These are phyloP conservation scores for Lactuca saligna DNA, from an alignment of 129 eudicot species.

Conservation along the genomic window DNA sequence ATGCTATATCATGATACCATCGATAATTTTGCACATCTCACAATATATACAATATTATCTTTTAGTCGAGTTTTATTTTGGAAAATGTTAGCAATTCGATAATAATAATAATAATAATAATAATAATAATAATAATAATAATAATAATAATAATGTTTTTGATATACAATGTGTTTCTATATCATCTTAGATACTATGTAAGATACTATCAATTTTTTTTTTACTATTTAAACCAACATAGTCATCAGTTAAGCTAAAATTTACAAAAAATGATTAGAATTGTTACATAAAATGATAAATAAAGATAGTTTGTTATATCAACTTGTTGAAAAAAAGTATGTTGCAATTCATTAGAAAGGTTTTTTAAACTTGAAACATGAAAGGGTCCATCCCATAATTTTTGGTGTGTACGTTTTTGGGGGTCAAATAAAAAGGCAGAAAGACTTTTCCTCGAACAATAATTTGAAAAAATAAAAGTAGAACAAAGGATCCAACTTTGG, in stretches of 20 bases:
- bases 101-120: no score
- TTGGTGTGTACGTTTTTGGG: slow-evolving; percentile 24
- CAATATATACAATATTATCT: not conserved
- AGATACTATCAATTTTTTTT: no score
- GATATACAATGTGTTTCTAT: no score
- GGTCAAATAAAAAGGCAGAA: slow-evolving; percentile 11
- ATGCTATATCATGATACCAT: not conserved
- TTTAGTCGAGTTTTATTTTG: no score
- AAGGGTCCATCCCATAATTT: slow-evolving; percentile 17
- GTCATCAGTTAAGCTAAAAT: no score
- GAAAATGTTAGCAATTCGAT: not conserved
- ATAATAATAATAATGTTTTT: no score
- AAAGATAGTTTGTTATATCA: not conserved
- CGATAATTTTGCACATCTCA: not conserved
- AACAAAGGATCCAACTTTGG: slow-evolving; percentile 18
- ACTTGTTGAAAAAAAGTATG: not conserved
- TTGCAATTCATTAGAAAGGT: not conserved
- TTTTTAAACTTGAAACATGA: slow-evolving; percentile 13
- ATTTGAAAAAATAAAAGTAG: slow-evolving; percentile 12
- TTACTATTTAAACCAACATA: no score
- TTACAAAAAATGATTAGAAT: no score
- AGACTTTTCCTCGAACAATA: slow-evolving; percentile 7
- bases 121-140: no score
- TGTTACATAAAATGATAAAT: not conserved
- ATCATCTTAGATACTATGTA: no score